Evolutionary conservation across 306 rosid species (phyloP).

Genomic region (Quercus suber): DNA sequence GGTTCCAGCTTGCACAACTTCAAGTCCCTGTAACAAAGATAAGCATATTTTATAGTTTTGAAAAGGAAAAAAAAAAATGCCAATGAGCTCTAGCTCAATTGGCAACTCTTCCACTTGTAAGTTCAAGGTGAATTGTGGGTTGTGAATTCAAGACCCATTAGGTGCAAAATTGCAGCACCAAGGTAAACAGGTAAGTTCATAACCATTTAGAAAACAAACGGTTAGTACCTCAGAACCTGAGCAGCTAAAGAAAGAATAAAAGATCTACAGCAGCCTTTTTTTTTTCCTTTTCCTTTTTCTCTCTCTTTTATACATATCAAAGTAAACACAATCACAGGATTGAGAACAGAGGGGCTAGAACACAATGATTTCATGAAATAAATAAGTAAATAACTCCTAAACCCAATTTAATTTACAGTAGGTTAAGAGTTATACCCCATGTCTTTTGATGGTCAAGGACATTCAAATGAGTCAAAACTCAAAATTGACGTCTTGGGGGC

Average conservation of each 20-base stretch:
- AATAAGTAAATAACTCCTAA: slow-evolving; percentile 25
- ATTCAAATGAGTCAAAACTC: slow-evolving; percentile 42
- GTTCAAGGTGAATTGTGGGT: no score
- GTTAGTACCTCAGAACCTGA: neutral
- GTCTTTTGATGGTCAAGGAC: slow-evolving; percentile 26
- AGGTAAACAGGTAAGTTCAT: neutral
- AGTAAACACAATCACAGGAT: neutral
- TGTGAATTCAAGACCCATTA: no score
- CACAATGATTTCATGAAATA: neutral
- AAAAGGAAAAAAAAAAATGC: neutral
- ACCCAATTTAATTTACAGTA: slow-evolving; percentile 6
- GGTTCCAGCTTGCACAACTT: slow-evolving; percentile 17
- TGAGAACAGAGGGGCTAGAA: neutral
- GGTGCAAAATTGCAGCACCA: neutral
- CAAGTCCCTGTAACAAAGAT: slow-evolving; percentile 26
- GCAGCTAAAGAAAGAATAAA: neutral
- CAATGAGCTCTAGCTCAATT: no score
- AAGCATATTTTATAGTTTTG: neutral
- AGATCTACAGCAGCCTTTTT: neutral
- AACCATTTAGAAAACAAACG: neutral
- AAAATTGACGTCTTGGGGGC: slow-evolving; percentile 66
- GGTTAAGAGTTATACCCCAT: slow-evolving; percentile 37
- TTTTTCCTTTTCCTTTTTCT: no score
- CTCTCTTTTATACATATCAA: neutral
- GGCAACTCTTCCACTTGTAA: no score